phyloP scores from a whole-genome alignment of 345 rosid species.

The Gossypium bickii region DNA sequence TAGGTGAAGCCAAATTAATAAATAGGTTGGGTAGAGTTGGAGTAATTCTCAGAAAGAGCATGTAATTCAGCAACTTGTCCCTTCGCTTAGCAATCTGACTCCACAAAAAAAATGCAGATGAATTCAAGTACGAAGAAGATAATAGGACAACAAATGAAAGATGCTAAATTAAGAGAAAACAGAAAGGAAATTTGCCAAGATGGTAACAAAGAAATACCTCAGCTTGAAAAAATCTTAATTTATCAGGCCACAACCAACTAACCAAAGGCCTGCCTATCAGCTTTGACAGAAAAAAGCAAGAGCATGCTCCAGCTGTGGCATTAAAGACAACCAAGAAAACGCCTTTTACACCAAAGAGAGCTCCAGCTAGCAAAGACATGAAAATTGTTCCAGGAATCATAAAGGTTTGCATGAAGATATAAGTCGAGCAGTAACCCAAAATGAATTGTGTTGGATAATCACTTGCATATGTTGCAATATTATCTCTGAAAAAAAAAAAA shows the following conservation, averaged over 20 bases:
- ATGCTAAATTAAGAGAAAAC: not conserved
- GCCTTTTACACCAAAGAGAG: slow-evolving; percentile 93
- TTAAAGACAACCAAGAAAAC: slow-evolving; percentile 84
- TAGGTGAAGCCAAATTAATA: slow-evolving; percentile 95
- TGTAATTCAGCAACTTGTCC: slow-evolving; percentile 90
- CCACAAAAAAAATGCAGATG: slow-evolving; percentile 2
- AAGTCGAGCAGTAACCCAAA: slow-evolving; percentile 89
- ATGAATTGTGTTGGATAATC: slow-evolving; percentile 80
- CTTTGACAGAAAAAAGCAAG: slow-evolving; percentile 88
- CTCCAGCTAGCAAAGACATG: slow-evolving; percentile 98
- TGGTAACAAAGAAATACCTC: slow-evolving; percentile 47
- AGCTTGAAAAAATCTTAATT: slow-evolving; percentile 84
- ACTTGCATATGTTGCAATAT: slow-evolving; percentile 65
- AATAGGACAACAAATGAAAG: not conserved
- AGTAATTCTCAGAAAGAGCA: slow-evolving; percentile 94
- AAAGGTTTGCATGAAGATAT: slow-evolving; percentile 98
- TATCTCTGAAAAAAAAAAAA: slow-evolving; percentile 50
- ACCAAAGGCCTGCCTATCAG: slow-evolving; percentile 90
- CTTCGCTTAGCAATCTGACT: slow-evolving; percentile 79
- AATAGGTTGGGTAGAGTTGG: slow-evolving; percentile 94
- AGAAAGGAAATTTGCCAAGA: slow-evolving; percentile 1
- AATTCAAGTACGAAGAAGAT: slow-evolving; percentile 4
- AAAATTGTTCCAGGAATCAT: slow-evolving; percentile 99
- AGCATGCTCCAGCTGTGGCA: slow-evolving; percentile 92
- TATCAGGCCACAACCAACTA: slow-evolving; percentile 96